Conservation (phyloP, 257 asterid genomes). For the Nemophila menziesii region DNA sequence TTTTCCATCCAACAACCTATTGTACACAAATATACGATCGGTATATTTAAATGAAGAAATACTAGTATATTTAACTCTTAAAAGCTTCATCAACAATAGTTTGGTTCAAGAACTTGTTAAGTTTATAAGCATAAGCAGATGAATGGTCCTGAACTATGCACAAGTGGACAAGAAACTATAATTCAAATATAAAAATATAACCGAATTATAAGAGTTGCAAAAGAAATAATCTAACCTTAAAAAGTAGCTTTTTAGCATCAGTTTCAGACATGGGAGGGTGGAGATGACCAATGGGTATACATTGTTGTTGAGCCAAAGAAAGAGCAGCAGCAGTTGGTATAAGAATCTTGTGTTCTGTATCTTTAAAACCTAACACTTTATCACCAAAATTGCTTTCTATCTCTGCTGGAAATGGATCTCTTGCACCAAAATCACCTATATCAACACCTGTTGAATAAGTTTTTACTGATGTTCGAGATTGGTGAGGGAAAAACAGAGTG, state of each 20-base stretch:
- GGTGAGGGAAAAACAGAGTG: conserved; percentile 1
- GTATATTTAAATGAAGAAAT: too few species aligned
- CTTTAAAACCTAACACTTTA: conserved; percentile 38
- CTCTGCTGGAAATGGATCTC: conserved; percentile 92
- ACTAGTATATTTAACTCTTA: neutral
- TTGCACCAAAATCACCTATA: conserved; percentile 77
- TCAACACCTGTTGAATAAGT: conserved; percentile 26
- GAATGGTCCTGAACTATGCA: neutral
- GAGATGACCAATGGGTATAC: conserved; percentile 28
- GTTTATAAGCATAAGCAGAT: neutral
- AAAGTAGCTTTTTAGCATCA: conserved; percentile 42
- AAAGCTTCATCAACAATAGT: neutral
- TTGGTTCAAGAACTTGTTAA: neutral
- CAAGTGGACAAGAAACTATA: neutral
- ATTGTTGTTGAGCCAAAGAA: conserved; percentile 47
- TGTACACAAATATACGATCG: neutral
- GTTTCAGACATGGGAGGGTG: conserved; percentile 37
- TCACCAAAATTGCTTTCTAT: conserved; percentile 67
- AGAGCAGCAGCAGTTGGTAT: conserved; percentile 62
- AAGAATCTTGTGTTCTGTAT: conserved; percentile 80
- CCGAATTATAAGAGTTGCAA: too few species aligned
- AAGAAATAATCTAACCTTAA: conserved; percentile 33
- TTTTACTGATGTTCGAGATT: conserved; percentile 9
- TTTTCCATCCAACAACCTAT: conserved; percentile 84
- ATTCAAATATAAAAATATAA: neutral